Percentiles rank a stretch among this genome's conserved stretches.
These are phyloP conservation scores for Dimocarpus longan DNA, from an alignment of 345 rosid genomes.

Conservation along the genomic window DNA sequence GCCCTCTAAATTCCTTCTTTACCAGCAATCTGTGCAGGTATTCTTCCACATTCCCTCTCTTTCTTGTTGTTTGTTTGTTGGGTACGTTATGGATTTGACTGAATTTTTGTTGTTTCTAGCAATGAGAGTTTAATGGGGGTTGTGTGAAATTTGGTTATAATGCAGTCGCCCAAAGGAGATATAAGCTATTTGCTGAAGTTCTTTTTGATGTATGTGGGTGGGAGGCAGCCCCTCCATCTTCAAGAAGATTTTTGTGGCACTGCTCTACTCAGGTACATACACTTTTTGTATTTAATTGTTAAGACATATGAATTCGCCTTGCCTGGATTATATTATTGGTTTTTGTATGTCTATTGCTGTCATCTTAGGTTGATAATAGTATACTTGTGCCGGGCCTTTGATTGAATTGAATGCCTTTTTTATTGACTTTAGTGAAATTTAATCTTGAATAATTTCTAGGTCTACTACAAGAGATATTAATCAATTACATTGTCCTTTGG, in stretches of 20 bases:
- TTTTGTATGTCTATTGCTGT: not conserved
- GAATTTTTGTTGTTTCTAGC: not conserved
- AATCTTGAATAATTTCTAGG: too few species aligned
- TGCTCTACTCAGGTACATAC: conserved; percentile 84
- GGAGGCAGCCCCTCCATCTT: conserved; percentile 82
- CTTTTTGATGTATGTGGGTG: conserved; percentile 78
- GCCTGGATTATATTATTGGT: not conserved
- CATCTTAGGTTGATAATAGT: not conserved
- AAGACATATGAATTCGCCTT: too few species aligned
- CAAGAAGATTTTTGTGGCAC: conserved; percentile 99
- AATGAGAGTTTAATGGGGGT: not conserved
- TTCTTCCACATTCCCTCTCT: not conserved
- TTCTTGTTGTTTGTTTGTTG: not conserved
- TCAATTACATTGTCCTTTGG: too few species aligned
- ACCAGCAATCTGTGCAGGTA: conserved; percentile 91
- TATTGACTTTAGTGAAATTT: too few species aligned
- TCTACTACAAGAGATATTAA: too few species aligned
- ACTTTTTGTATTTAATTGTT: not conserved
- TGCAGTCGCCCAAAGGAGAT: conserved; percentile 92
- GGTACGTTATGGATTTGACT: not conserved
- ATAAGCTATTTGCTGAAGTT: conserved; percentile 89
- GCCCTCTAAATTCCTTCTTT: conserved; percentile 80
- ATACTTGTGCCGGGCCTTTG: not conserved
- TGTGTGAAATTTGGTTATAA: conserved; percentile 6
- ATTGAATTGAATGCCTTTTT: not conserved